Percentiles rank a stretch among this genome's conserved stretches.
Evolutionary conservation across 441 rosid genomes (phyloP).

Genomic region (Flueggea neowawraea): DNA sequence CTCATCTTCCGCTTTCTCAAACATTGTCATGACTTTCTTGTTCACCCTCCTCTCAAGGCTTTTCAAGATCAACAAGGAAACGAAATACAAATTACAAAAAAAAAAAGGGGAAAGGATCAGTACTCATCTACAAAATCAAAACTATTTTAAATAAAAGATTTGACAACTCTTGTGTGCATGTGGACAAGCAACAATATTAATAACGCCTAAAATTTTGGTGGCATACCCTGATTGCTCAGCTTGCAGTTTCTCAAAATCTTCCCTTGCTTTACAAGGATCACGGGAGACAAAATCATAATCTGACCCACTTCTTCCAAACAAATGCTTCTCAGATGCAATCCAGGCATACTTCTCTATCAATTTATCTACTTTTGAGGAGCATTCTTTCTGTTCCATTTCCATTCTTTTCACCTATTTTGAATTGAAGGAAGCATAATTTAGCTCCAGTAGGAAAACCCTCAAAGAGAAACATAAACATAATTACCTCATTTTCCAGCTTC

Average conservation of each 20-base stretch:
- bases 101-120: slow-evolving; percentile 6
- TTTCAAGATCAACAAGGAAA: background rate
- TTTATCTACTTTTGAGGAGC: slow-evolving; percentile 79
- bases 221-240: slow-evolving; percentile 85
- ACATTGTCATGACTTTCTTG: slow-evolving; percentile 99
- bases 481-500: slow-evolving; percentile 98
- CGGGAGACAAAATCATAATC: slow-evolving; percentile 89
- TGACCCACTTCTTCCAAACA: slow-evolving; percentile 92
- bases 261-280: slow-evolving; percentile 75
- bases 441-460: background rate
- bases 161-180: background rate
- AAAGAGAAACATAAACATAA: background rate
- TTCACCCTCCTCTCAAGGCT: slow-evolving; percentile 98
- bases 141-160: slow-evolving; percentile 1
- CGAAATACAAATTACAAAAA: slow-evolving; percentile 5
- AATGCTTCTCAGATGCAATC: slow-evolving; percentile 92
- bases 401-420: slow-evolving; percentile 71
- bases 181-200: too few species aligned
- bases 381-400: slow-evolving; percentile 94
- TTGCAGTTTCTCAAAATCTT: slow-evolving; percentile 84
- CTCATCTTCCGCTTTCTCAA: slow-evolving; percentile 99
- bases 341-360: slow-evolving; percentile 95
- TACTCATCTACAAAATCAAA: background rate
- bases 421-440: slow-evolving; percentile 2
- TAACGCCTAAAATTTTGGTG: slow-evolving; percentile 3